Conservation (phyloP, 441 rosid genomes). For the Gossypium schwendimanii region DNA sequence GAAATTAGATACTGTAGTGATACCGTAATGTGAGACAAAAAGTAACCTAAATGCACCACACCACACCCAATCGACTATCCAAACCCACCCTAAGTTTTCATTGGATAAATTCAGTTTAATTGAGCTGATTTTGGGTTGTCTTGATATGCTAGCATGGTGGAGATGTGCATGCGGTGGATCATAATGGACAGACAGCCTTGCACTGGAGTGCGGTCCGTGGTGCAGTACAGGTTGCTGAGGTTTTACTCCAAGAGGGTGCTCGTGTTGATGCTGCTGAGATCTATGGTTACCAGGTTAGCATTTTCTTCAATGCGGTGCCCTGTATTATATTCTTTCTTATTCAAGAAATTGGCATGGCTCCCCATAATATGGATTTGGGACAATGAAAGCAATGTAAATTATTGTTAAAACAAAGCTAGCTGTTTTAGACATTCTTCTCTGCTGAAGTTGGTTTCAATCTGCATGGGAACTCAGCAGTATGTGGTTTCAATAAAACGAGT, state of each 20-base stretch:
- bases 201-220: slow-evolving; percentile 99
- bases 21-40: no score
- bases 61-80: no score
- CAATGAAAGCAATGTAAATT: neutral
- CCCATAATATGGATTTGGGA: slow-evolving; percentile 2
- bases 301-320: slow-evolving; percentile 7
- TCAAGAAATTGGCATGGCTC: neutral
- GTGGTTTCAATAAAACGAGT: neutral
- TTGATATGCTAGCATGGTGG: slow-evolving; percentile 66
- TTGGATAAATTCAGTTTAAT: neutral
- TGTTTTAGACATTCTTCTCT: neutral
- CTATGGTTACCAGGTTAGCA: slow-evolving; percentile 80
- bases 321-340: neutral
- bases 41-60: no score
- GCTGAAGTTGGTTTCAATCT: neutral
- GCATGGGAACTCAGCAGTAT: neutral
- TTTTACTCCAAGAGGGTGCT: slow-evolving; percentile 82
- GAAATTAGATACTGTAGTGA: no score
- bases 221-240: slow-evolving; percentile 76
- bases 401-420: neutral
- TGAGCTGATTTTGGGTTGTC: slow-evolving; percentile 10
- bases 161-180: slow-evolving; percentile 79
- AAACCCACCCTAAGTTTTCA: neutral
- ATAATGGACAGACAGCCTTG: slow-evolving; percentile 89
- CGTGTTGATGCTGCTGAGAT: slow-evolving; percentile 62